Conservation (phyloP, 2,329 filamentous ascomycete genomes). For the Fusarium sp. region DNA sequence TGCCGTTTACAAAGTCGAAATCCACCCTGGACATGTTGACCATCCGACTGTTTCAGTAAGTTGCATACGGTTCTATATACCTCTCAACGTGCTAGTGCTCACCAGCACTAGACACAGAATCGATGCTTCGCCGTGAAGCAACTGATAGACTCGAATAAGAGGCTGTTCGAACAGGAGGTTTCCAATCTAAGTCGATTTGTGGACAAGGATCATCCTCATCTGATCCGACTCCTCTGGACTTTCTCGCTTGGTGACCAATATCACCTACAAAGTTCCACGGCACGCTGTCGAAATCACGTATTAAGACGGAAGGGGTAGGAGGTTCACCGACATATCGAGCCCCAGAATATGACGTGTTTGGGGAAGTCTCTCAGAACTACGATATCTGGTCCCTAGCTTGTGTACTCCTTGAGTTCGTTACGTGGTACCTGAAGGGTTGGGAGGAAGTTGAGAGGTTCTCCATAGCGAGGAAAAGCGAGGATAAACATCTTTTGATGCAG, state of each 20-base stretch:
- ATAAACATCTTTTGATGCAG: not conserved
- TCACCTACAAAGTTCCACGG: slow-evolving; percentile 9
- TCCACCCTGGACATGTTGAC: slow-evolving; percentile 8
- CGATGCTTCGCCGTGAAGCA: slow-evolving; percentile 13
- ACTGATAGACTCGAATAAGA: not conserved
- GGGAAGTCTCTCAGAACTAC: slow-evolving; percentile 4
- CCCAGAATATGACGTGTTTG: slow-evolving; percentile 2
- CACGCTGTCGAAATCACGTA: not conserved
- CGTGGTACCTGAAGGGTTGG: slow-evolving; percentile 19
- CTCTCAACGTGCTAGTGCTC: not conserved
- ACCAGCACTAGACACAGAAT: not conserved
- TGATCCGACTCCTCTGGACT: slow-evolving; percentile 16
- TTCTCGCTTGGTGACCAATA: slow-evolving; percentile 1
- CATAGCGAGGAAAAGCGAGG: not conserved
- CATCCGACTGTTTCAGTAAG: not conserved
- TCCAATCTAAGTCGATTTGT: slow-evolving; percentile 2
- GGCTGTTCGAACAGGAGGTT: not conserved
- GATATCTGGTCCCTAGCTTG: slow-evolving; percentile 24
- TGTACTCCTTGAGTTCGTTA: slow-evolving; percentile 17
- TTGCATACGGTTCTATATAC: not conserved
- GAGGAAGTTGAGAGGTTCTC: slow-evolving; percentile 4
- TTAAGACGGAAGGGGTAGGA: not conserved
- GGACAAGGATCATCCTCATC: slow-evolving; percentile 5
- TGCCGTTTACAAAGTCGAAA: slow-evolving; percentile 7
- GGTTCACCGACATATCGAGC: slow-evolving; percentile 3